Evolutionary conservation across 345 rosid species (phyloP).

Genomic region (Rhizophora apiculata): DNA sequence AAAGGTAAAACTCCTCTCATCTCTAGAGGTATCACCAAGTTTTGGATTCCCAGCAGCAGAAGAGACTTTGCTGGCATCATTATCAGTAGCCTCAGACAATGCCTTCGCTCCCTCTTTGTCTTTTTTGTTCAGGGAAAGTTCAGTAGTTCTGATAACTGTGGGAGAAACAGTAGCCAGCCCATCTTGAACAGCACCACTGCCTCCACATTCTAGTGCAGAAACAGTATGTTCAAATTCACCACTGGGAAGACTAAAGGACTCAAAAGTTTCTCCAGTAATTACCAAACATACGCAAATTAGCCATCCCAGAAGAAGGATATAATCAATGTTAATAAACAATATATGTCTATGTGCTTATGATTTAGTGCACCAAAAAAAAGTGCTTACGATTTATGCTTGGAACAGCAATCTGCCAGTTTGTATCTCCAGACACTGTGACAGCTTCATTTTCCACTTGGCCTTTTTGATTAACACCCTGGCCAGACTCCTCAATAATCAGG

Average conservation of each 20-base stretch:
- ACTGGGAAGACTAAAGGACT: constrained; percentile 22
- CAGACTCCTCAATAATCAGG: constrained; percentile 16
- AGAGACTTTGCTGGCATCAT: constrained; percentile 14
- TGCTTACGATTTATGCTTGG: constrained; percentile 26
- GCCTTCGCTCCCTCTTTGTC: constrained; percentile 34
- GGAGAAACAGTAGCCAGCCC: constrained; percentile 44
- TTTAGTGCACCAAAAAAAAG: background rate
- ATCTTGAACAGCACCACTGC: constrained; percentile 34
- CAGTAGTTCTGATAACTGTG: constrained; percentile 31
- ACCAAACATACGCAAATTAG: background rate
- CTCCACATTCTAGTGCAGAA: constrained; percentile 30
- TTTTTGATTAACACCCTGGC: constrained; percentile 14
- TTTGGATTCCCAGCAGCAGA: constrained; percentile 34
- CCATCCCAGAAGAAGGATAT: background rate
- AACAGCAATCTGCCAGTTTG: constrained; percentile 19
- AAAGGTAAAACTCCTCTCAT: constrained; percentile 52
- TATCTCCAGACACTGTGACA: constrained; percentile 23
- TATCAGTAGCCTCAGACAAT: constrained; percentile 24
- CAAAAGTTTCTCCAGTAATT: constrained; percentile 6
- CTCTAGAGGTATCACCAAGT: constrained; percentile 40
- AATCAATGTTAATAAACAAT: no score
- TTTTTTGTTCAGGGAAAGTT: constrained; percentile 37
- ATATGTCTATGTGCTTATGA: constrained; percentile 17
- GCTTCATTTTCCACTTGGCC: constrained; percentile 20
- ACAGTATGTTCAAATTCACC: constrained; percentile 36